Percentiles rank a stretch among this genome's conserved stretches.
Evolutionary conservation across 2,329 filamentous ascomycete species (phyloP).

Genomic region (Stachybotrys chlorohalonatus): DNA sequence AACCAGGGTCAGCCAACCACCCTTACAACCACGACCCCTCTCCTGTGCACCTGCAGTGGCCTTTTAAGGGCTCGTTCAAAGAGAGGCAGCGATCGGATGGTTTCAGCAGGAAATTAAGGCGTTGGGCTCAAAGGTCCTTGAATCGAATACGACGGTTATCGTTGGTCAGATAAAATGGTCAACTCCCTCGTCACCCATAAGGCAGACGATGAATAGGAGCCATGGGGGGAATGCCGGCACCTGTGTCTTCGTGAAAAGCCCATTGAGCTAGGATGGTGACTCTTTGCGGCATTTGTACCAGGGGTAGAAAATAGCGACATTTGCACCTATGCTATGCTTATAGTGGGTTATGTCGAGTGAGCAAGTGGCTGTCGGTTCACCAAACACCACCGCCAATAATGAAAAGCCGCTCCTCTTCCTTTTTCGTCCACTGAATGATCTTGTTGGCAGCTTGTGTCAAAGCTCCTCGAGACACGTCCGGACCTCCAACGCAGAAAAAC

Average conservation of each 20-base stretch:
- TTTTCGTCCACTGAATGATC: slow-evolving; percentile 82
- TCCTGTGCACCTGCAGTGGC: not conserved
- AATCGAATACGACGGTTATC: not conserved
- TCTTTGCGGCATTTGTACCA: too few relatives aligned
- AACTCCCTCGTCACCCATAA: not conserved
- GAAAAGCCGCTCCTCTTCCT: slow-evolving; percentile 89
- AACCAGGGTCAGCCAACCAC: not conserved
- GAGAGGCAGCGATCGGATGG: not conserved
- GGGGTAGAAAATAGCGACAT: too few relatives aligned
- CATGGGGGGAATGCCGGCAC: not conserved
- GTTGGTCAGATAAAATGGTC: not conserved
- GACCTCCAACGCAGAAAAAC: slow-evolving; percentile 87
- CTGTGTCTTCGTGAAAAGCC: too few relatives aligned
- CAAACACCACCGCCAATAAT: slow-evolving; percentile 96
- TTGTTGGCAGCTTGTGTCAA: slow-evolving; percentile 81
- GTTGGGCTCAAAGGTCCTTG: not conserved
- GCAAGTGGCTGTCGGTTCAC: slow-evolving; percentile 17
- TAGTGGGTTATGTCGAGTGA: not conserved
- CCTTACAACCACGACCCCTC: not conserved
- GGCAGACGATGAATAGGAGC: not conserved
- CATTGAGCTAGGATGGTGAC: too few relatives aligned
- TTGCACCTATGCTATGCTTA: too few relatives aligned
- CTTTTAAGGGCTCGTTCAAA: not conserved
- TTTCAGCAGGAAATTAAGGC: not conserved
- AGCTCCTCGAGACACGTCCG: slow-evolving; percentile 52